phyloP scores from a whole-genome alignment of 2,329 filamentous ascomycete genomes.

The Colletotrichum ledebouriae region DNA sequence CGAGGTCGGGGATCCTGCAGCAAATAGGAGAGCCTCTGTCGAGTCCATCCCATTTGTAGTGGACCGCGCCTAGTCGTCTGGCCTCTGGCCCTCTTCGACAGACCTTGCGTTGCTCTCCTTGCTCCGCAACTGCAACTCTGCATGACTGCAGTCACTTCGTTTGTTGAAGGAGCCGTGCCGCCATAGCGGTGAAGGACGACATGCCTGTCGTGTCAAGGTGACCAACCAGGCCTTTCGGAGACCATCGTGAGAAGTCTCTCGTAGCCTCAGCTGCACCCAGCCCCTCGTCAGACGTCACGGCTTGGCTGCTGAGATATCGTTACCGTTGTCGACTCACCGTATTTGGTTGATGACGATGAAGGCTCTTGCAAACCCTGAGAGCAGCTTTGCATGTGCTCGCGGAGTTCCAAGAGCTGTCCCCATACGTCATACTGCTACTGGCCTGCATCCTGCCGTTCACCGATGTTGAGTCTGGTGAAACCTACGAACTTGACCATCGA shows the following conservation, averaged over 20 bases:
- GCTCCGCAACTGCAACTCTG: constrained; percentile 13
- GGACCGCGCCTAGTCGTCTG: constrained; percentile 16
- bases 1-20: constrained; percentile 30
- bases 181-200: constrained; percentile 32
- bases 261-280: not conserved
- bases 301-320: not conserved
- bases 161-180: constrained; percentile 16
- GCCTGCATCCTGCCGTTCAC: constrained; percentile 9
- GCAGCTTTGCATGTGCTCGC: constrained; percentile 6
- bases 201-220: constrained; percentile 13
- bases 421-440: constrained; percentile 10
- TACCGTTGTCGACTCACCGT: not conserved
- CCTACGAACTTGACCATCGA: constrained; percentile 5
- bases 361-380: not conserved
- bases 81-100: constrained; percentile 10
- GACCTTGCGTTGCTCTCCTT: not conserved
- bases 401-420: not conserved
- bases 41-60: constrained; percentile 27
- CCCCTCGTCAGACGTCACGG: not conserved
- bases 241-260: constrained; percentile 1
- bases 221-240: not conserved
- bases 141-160: constrained; percentile 3
- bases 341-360: constrained; percentile 27
- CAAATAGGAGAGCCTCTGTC: constrained; percentile 23
- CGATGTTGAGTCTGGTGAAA: not conserved